Base-by-base conservation (phyloP, 768 basidiomycete genomes). In the Naganishia vaughanmartiniae region DNA sequence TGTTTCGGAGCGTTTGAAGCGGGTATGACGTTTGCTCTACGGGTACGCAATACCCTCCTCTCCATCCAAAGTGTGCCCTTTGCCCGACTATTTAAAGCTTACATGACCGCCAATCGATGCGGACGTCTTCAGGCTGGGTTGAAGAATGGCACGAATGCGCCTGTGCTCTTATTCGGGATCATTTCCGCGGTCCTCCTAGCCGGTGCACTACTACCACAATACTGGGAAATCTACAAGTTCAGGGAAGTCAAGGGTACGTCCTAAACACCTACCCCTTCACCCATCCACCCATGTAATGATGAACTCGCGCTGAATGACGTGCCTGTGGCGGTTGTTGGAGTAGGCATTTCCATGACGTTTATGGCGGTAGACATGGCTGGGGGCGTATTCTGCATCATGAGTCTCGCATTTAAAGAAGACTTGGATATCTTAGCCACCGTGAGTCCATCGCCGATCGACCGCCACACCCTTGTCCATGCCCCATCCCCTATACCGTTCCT, bases 311-410 rank as follows among this genome's bases (percentile, higher is more conserved):
- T 24, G 33, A 60, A 17, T 36, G 36, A 33, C 15, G n/a, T 48
- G 54, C 19, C 12, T 36, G 34, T 36, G 34, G 26, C 85, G 87
- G n/a, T n/a, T n/a, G n/a, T n/a, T 73, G 88, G 89, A 46, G 76
- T 86, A 28, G 90, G 91, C 10, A 87, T 93, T 65, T 89, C 88
- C 0, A 81, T 89, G 54, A 53, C 83, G 9, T 91, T 92, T 82
- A 87, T 92, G 82, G 73, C 80, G 11, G 83, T 92, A 63, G 91
- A 93, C 76, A 83, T 88, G 66, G 76, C 87, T 11, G 91, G 90
- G 34, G 89, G 86, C 6, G 79, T 91, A 1, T 90, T 90, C 81
- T 88, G 86, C 67, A 84, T 86, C 71, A 82, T 90, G 9, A 89
- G 88, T 31, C 84, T 91, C n/a, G 84, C 83, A 39, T 90, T 90